Percentiles rank a stretch among this genome's conserved stretches.
Conservation (phyloP, 1,139 yeast genomes). For the Pichia sp. region DNA sequence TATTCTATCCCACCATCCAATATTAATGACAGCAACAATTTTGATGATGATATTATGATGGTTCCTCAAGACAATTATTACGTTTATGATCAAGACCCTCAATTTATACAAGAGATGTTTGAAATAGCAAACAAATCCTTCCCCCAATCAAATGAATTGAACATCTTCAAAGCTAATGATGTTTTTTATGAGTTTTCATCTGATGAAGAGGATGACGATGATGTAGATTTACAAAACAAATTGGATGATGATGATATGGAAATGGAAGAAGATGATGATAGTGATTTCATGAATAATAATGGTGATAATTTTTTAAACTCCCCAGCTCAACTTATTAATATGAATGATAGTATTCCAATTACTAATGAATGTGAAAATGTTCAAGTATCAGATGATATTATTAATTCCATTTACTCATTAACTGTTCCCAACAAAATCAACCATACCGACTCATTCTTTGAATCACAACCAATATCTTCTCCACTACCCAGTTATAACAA, state of each 20-base stretch:
- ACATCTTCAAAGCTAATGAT: conserved; percentile 27
- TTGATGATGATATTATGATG: conserved; percentile 24
- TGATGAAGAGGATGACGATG: conserved; percentile 35
- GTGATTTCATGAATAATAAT: not conserved
- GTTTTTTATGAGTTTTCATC: conserved; percentile 27
- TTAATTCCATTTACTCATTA: conserved; percentile 24
- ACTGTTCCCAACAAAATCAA: conserved; percentile 21
- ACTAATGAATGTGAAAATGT: conserved; percentile 8
- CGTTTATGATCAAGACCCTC: conserved; percentile 22
- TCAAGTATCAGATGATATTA: conserved; percentile 4
- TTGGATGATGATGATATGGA: conserved; percentile 26
- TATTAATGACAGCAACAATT: not conserved
- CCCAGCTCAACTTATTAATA: not conserved
- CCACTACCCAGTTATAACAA: conserved; percentile 4
- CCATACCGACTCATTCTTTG: not conserved
- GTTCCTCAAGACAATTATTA: conserved; percentile 27
- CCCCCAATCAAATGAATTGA: conserved; percentile 28
- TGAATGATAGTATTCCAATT: not conserved
- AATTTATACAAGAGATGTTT: conserved; percentile 24
- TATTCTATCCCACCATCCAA: not conserved
- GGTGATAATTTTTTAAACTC: not conserved
- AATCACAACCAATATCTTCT: not conserved
- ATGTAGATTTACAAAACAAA: conserved; percentile 27
- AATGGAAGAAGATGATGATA: conserved; percentile 26
- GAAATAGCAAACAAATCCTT: conserved; percentile 24